phyloP scores from a whole-genome alignment of 2,329 filamentous ascomycete genomes.

The Akanthomyces lecanii region DNA sequence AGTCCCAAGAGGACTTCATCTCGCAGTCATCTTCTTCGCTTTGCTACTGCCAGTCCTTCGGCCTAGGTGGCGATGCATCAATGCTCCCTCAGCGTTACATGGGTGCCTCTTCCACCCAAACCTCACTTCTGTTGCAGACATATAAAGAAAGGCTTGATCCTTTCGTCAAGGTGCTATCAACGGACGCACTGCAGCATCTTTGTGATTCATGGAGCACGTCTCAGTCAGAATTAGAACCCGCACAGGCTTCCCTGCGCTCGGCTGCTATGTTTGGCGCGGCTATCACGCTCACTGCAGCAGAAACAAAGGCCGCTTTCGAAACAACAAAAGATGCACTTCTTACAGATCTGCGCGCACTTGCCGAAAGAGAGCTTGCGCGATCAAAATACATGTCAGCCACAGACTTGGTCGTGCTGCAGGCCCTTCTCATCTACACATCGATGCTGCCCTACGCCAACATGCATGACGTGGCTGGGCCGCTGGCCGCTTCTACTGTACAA shows the following conservation, averaged over 20 bases:
- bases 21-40: background rate
- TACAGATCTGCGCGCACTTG: slow-evolving; percentile 21
- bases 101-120: slow-evolving; percentile 11
- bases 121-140: slow-evolving; percentile 22
- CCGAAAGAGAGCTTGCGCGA: slow-evolving; percentile 25
- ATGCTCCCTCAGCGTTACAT: slow-evolving; percentile 6
- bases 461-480: slow-evolving; percentile 24
- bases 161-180: slow-evolving; percentile 29
- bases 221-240: slow-evolving; percentile 16
- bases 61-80: background rate
- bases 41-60: background rate
- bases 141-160: slow-evolving; percentile 29
- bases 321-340: slow-evolving; percentile 20
- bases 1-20: background rate
- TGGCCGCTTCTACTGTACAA: slow-evolving; percentile 24
- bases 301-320: slow-evolving; percentile 20
- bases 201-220: slow-evolving; percentile 21
- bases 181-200: background rate
- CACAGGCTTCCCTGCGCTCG: slow-evolving; percentile 23
- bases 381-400: slow-evolving; percentile 23
- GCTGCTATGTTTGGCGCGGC: slow-evolving; percentile 27
- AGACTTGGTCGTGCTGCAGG: slow-evolving; percentile 25
- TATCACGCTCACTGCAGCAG: slow-evolving; percentile 23
- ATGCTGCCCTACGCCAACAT: slow-evolving; percentile 22
- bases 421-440: slow-evolving; percentile 26